phyloP scores from a whole-genome alignment of 768 basidiomycete genomes.

The Rhodotorula sphaerocarpa region DNA sequence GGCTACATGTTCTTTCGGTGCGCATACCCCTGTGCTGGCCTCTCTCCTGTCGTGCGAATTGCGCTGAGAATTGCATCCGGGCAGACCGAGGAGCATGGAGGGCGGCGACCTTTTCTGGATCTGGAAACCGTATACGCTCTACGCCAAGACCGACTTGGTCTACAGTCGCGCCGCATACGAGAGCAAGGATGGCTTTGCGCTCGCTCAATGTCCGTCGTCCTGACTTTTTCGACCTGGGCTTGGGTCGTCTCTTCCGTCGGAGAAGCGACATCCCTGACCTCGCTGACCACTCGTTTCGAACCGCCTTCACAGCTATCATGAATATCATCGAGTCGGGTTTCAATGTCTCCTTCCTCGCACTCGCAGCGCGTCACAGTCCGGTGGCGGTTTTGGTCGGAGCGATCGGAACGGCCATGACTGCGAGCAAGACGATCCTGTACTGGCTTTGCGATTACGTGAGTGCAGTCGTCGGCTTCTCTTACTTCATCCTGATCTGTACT shows the following conservation, averaged over 20 bases:
- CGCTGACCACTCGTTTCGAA: background rate
- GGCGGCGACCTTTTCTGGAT: conserved; percentile 42
- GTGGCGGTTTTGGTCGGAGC: conserved; percentile 43
- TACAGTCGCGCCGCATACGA: conserved; percentile 38
- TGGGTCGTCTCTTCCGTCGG: too few species aligned
- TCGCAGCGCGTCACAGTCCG: conserved; percentile 5
- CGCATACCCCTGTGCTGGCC: background rate
- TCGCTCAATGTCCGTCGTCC: conserved; percentile 30
- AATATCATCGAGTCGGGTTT: conserved; percentile 42
- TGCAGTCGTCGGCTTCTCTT: too few species aligned
- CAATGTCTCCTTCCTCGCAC: conserved; percentile 24
- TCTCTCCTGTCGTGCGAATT: background rate
- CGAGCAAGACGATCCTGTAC: conserved; percentile 39
- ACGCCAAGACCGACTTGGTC: conserved; percentile 36
- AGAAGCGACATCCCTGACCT: too few species aligned
- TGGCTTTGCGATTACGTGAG: conserved; percentile 12
- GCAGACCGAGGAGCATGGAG: conserved; percentile 38
- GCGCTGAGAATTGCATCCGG: background rate
- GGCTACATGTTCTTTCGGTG: conserved; percentile 8
- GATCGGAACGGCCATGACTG: conserved; percentile 40
- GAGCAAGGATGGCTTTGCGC: conserved; percentile 40
- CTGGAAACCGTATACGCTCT: conserved; percentile 34
- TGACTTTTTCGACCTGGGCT: too few species aligned
- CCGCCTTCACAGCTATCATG: conserved; percentile 37
- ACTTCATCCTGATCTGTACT: too few species aligned